Evolutionary conservation across 2,329 filamentous ascomycete genomes (phyloP), one percentile per base, ranked within the genome.

Genomic region (Onygena corvina): DNA sequence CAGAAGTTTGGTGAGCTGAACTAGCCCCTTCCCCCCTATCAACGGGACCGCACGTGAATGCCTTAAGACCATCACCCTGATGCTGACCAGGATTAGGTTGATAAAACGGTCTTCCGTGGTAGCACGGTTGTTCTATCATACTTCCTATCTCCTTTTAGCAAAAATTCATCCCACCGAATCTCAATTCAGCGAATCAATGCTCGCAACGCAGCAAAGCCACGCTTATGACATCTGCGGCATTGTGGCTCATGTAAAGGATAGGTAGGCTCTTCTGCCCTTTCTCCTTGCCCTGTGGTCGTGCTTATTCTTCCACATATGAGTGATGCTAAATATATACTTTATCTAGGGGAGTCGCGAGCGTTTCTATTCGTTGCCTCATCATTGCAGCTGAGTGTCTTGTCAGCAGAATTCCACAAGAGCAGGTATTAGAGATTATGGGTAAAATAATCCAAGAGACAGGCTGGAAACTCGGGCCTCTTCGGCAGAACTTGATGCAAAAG

Each of bases 151-250:
- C 54, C 69, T 95, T 29, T 75, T 95, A 3, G 79, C 84, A 2
- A 85, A 90, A 57, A 81, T 81, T 18, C 83, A 94, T 61, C 89
- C 89, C 0, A 74, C 81, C 31, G 71, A 76, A 8, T 69, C 75
- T 5, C 73, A 78, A 31, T 71, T 71, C 14, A 73, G 74, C 2
- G 71, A 78, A 3, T 82, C 87, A 52, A 86, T 90, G 77, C 77
- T 76, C 42, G 72, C 76, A 3, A 75, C 84, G 60, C 81, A 84
- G 57, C 72, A 82, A 45, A 77, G 79, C 53, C 86, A 95, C 61
- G 83, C 87, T 0, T 82, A 84, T 56, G 83, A 89, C 61, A 83
- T 94, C 20, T 95, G 89, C 61, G 90, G 90, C 11, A 93, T 96
- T 53, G 81, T 86, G 20, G 85, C 86, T 2, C 87, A 94, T 61